Conservation (phyloP, 1,284 basidiomycete genomes). For the Hypsizygus ulmarius region DNA sequence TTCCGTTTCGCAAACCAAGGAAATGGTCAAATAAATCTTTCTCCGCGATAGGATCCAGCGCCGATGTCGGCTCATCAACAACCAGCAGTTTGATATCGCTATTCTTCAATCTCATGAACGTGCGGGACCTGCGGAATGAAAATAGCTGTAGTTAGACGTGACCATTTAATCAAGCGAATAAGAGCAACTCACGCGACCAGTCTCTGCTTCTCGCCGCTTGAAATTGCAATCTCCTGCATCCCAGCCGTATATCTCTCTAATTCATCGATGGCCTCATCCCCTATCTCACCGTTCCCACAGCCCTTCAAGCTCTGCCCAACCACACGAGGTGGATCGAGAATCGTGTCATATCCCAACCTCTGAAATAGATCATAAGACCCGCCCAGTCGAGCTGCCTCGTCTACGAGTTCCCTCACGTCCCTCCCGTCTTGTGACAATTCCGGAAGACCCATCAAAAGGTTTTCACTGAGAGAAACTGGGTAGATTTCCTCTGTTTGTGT, state of each 20-base stretch:
- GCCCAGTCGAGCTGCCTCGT: constrained; percentile 35
- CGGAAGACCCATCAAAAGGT: constrained; percentile 34
- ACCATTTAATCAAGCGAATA: not conserved
- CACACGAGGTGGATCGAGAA: constrained; percentile 32
- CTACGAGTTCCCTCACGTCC: constrained; percentile 21
- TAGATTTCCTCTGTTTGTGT: constrained; percentile 40
- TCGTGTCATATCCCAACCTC: constrained; percentile 31
- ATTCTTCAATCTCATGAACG: constrained; percentile 37
- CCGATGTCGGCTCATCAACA: constrained; percentile 39
- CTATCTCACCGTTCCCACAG: constrained; percentile 23
- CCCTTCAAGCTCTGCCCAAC: constrained; percentile 24
- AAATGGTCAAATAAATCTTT: constrained; percentile 33
- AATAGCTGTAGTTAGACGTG: not conserved
- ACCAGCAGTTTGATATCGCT: constrained; percentile 33
- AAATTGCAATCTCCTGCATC: constrained; percentile 22
- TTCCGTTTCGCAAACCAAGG: constrained; percentile 25
- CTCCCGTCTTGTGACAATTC: not conserved
- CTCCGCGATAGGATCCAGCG: constrained; percentile 37
- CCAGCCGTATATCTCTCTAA: constrained; percentile 17
- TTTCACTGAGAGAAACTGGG: constrained; percentile 41
- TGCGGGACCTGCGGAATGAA: constrained; percentile 30
- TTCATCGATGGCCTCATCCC: constrained; percentile 22
- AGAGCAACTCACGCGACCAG: constrained; percentile 44
- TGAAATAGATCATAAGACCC: constrained; percentile 35
- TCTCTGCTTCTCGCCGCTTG: constrained; percentile 44